These are phyloP conservation scores for Wickerhamomyces pijperi DNA, from an alignment of 805 yeast genomes.

Conservation along the genomic window DNA sequence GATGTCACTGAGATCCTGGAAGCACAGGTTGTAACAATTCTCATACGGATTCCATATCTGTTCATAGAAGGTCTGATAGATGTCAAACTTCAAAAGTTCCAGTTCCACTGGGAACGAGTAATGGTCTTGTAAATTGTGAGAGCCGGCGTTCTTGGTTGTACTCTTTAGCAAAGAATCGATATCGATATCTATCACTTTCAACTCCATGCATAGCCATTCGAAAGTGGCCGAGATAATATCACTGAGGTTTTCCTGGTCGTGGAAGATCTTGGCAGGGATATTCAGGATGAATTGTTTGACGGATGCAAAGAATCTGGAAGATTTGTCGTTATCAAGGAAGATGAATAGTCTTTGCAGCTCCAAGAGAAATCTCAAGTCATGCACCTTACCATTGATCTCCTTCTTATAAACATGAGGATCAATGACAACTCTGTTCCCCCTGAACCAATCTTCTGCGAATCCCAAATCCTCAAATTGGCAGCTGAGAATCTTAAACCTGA, in stretches of 20 bases:
- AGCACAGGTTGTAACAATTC: no score
- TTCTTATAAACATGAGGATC: slow-evolving; percentile 4
- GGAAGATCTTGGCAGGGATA: slow-evolving; percentile 14
- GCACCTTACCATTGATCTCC: slow-evolving; percentile 14
- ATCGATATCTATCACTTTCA: neutral
- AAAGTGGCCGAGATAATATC: neutral
- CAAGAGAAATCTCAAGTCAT: slow-evolving; percentile 19
- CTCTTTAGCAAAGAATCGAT: neutral
- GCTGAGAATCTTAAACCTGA: slow-evolving; percentile 21
- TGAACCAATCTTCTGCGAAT: slow-evolving; percentile 30
- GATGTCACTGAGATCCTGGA: neutral
- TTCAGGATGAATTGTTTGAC: slow-evolving; percentile 21
- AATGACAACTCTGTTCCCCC: slow-evolving; percentile 10
- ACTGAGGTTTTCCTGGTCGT: neutral
- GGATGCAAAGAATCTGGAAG: slow-evolving; percentile 28
- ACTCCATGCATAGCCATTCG: neutral
- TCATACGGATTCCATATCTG: neutral
- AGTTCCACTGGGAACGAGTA: neutral
- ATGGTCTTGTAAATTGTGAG: neutral
- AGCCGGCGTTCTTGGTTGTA: neutral
- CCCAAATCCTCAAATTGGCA: slow-evolving; percentile 25
- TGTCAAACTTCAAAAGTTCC: neutral
- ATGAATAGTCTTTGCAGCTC: slow-evolving; percentile 30
- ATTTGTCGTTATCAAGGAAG: slow-evolving; percentile 22
- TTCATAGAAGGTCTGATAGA: neutral